A percentile compares a stretch with the other conserved stretches of the same genome.
Evolutionary conservation across 2,329 filamentous ascomycete genomes (phyloP).

Genomic region (Nemania sp.): DNA sequence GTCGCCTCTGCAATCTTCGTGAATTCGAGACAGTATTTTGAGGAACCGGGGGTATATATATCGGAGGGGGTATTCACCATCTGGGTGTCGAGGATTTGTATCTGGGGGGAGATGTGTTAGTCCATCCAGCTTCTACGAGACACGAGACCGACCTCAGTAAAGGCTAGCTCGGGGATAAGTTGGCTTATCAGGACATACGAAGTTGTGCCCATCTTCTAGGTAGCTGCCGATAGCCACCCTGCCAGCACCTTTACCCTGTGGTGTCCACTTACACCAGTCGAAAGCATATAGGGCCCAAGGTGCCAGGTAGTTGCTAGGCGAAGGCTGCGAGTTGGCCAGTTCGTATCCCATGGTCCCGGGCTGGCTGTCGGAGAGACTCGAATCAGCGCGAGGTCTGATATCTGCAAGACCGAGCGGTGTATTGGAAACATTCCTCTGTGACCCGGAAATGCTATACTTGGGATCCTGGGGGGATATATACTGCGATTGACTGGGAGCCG

Average conservation of each 20-base stretch:
- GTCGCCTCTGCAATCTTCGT: slow-evolving; percentile 93
- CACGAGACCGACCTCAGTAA: not conserved
- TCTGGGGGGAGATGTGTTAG: slow-evolving; percentile 57
- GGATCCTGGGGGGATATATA: slow-evolving; percentile 63
- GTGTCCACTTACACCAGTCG: slow-evolving; percentile 99
- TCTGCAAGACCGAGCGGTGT: slow-evolving; percentile 90
- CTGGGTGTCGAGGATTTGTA: slow-evolving; percentile 94
- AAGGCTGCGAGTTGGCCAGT: slow-evolving; percentile 63
- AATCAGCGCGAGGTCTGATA: slow-evolving; percentile 85
- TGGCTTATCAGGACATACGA: slow-evolving; percentile 60
- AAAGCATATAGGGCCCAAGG: slow-evolving; percentile 96
- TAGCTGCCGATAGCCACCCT: slow-evolving; percentile 97
- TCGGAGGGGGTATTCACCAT: slow-evolving; percentile 71
- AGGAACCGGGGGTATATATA: slow-evolving; percentile 69
- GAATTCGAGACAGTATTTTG: slow-evolving; percentile 83
- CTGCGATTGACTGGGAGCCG: slow-evolving; percentile 57
- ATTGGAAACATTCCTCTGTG: slow-evolving; percentile 71
- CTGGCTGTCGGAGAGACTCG: slow-evolving; percentile 73
- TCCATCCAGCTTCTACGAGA: not conserved
- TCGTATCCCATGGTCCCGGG: slow-evolving; percentile 68
- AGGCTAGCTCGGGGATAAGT: not conserved
- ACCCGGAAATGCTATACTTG: slow-evolving; percentile 62
- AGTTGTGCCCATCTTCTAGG: slow-evolving; percentile 96
- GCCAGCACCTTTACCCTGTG: slow-evolving; percentile 77
- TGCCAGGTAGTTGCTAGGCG: slow-evolving; percentile 90